Conservation (phyloP, 1,139 yeast species). For the Kodamaea derodonti region DNA sequence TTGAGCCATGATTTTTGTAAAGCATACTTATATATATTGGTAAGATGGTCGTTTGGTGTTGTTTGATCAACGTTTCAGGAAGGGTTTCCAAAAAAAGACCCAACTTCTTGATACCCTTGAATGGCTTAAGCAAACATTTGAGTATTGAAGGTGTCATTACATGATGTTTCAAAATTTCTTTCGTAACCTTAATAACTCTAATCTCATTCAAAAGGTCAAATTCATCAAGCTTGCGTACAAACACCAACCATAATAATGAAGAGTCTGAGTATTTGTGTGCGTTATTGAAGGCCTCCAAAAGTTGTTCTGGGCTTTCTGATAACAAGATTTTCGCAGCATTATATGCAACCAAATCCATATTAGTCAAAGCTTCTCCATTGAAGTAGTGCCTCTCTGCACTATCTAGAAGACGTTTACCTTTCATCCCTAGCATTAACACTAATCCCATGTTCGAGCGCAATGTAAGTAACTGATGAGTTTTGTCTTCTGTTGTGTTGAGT, state of each 20-base stretch:
- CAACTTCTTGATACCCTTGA: constrained; percentile 16
- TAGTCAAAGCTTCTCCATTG: constrained; percentile 10
- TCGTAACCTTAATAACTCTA: constrained; percentile 26
- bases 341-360: constrained; percentile 21
- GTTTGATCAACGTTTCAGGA: constrained; percentile 5
- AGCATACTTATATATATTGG: constrained; percentile 29
- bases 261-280: constrained; percentile 24
- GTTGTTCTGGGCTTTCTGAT: constrained; percentile 30
- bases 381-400: constrained; percentile 26
- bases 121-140: constrained; percentile 26
- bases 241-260: constrained; percentile 34
- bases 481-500: constrained; percentile 2
- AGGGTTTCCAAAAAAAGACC: constrained; percentile 17
- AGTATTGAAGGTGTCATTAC: constrained; percentile 8
- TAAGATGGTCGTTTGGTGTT: constrained; percentile 17
- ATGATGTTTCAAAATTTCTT: constrained; percentile 30
- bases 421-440: constrained; percentile 27
- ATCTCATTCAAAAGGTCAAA: constrained; percentile 31
- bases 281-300: constrained; percentile 29
- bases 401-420: constrained; percentile 25
- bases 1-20: constrained; percentile 13
- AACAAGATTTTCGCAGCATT: constrained; percentile 25
- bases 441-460: constrained; percentile 40
- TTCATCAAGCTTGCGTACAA: constrained; percentile 29
- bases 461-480: constrained; percentile 16